Percentiles rank a stretch among this genome's conserved stretches.
These are phyloP conservation scores for Aspergillus diversus DNA, from an alignment of 495 filamentous ascomycete genomes.

Conservation along the genomic window DNA sequence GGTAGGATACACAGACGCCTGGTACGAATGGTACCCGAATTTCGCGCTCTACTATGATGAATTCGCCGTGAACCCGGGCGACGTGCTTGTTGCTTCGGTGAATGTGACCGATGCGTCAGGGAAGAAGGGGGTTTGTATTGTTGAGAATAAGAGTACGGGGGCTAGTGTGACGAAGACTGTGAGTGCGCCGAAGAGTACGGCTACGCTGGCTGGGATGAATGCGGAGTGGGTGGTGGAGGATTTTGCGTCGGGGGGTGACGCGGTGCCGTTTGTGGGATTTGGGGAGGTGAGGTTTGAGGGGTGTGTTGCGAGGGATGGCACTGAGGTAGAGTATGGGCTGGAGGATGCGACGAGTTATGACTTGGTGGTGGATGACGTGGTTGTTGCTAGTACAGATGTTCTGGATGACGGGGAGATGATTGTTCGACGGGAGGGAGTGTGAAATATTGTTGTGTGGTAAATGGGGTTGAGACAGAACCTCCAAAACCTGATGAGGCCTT, in stretches of 20 bases:
- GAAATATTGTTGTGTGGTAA: too few species aligned
- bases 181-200: conserved; percentile 25
- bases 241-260: conserved; percentile 43
- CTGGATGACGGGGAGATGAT: too few species aligned
- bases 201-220: conserved; percentile 39
- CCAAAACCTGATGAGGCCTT: too few species aligned
- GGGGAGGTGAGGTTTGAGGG: conserved; percentile 49
- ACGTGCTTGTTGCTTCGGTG: conserved; percentile 56
- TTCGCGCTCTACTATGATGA: conserved; percentile 54
- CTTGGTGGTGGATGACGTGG: too few species aligned
- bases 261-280: conserved; percentile 59
- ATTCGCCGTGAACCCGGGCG: conserved; percentile 54
- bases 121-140: conserved; percentile 48
- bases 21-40: conserved; percentile 65
- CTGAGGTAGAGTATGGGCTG: too few species aligned
- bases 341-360: too few species aligned
- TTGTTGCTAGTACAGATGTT: too few species aligned
- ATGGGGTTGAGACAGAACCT: too few species aligned
- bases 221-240: conserved; percentile 69
- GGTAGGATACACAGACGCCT: conserved; percentile 50
- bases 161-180: conserved; percentile 53
- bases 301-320: too few species aligned
- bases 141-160: conserved; percentile 56
- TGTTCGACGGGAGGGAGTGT: too few species aligned
- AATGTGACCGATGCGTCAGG: conserved; percentile 38